These are phyloP conservation scores for Hanseniaspora nectarophila DNA, from an alignment of 805 yeast species.

Conservation along the genomic window DNA sequence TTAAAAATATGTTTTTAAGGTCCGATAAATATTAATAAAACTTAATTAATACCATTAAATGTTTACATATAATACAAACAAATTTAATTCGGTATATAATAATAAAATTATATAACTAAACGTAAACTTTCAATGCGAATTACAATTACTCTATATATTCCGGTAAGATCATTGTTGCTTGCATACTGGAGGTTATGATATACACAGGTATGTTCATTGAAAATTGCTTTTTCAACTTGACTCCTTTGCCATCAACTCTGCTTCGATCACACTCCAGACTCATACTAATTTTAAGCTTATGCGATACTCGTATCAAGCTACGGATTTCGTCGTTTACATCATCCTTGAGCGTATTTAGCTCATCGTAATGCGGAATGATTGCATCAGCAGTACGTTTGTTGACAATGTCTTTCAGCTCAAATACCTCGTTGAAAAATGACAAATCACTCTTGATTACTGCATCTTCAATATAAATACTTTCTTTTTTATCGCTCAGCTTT, in stretches of 20 bases:
- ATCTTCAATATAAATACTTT: background rate
- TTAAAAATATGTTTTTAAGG: no score
- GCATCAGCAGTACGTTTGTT: background rate
- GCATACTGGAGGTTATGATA: conserved; percentile 1
- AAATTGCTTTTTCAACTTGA: conserved; percentile 9
- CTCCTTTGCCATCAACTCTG: background rate
- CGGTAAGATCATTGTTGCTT: conserved; percentile 10
- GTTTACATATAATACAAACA: no score
- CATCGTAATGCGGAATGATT: conserved; percentile 13
- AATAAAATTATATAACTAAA: background rate
- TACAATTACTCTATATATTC: background rate
- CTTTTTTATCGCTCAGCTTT: background rate
- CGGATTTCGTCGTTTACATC: background rate
- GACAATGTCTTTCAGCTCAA: background rate
- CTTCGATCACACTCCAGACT: background rate
- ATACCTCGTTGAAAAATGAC: background rate
- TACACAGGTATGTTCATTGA: conserved; percentile 7
- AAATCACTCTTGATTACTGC: conserved; percentile 2
- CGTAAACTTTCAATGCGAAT: no score
- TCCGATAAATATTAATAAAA: no score
- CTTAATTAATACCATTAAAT: no score
- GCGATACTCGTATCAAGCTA: background rate
- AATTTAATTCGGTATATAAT: background rate
- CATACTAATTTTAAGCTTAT: background rate
- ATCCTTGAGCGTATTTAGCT: conserved; percentile 2